Percentiles rank a stretch among this genome's conserved stretches.
Conservation (phyloP, 306 rosid genomes). For the Urtica urens region DNA sequence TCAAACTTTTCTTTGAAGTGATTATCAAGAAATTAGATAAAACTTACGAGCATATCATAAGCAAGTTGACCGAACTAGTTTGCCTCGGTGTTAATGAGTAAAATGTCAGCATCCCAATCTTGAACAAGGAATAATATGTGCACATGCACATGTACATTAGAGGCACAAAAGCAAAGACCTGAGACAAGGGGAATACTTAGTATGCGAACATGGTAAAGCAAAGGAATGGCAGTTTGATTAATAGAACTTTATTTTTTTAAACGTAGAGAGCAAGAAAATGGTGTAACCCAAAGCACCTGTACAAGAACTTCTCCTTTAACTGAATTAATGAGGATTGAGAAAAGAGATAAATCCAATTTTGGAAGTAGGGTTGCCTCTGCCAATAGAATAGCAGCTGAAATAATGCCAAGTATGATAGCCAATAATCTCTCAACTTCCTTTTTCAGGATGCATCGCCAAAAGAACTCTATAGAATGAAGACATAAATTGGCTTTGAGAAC, state of each 20-base stretch:
- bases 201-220: slow-evolving; percentile 2
- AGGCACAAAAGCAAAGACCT: slow-evolving; percentile 88
- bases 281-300: slow-evolving; percentile 59
- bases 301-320: slow-evolving; percentile 78
- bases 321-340: slow-evolving; percentile 74
- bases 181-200: slow-evolving; percentile 26
- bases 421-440: slow-evolving; percentile 69
- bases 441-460: slow-evolving; percentile 81
- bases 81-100: slow-evolving; percentile 92
- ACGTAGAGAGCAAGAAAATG: background rate
- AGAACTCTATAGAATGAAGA: slow-evolving; percentile 57
- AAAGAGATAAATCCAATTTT: slow-evolving; percentile 77
- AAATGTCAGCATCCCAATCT: slow-evolving; percentile 77
- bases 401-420: slow-evolving; percentile 65
- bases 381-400: slow-evolving; percentile 87
- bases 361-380: slow-evolving; percentile 95
- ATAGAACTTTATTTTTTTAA: no score
- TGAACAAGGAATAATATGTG: slow-evolving; percentile 93
- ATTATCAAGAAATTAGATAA: slow-evolving; percentile 11
- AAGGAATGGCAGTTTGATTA: background rate
- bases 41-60: slow-evolving; percentile 99
- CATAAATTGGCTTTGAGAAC: slow-evolving; percentile 2
- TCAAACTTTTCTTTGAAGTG: no score
- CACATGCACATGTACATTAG: slow-evolving; percentile 97
- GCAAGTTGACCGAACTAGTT: slow-evolving; percentile 90